These are phyloP conservation scores for Aspergillus ochraceoroseus DNA, from an alignment of 2,329 filamentous ascomycete genomes.

Conservation along the genomic window DNA sequence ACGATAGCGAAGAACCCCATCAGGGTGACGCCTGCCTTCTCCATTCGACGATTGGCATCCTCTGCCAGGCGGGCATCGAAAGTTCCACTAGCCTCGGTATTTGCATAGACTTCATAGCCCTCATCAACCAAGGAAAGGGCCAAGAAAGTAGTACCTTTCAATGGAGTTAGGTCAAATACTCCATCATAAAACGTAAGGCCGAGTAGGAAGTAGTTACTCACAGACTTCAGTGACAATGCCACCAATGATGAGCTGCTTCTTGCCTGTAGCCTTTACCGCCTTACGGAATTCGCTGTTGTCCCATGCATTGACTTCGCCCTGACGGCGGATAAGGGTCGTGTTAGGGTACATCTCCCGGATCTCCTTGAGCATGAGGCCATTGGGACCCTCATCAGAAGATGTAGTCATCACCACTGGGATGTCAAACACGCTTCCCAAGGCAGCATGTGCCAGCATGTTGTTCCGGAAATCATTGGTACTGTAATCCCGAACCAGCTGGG, in stretches of 20 bases:
- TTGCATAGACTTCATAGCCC: slow-evolving; percentile 69
- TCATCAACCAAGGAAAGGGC: slow-evolving; percentile 65
- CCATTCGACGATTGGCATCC: slow-evolving; percentile 63
- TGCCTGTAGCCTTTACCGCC: slow-evolving; percentile 60
- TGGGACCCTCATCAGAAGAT: slow-evolving; percentile 64
- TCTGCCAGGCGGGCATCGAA: slow-evolving; percentile 47
- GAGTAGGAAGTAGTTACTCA: slow-evolving; percentile 24
- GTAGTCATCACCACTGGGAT: slow-evolving; percentile 66
- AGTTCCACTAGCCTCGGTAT: slow-evolving; percentile 66
- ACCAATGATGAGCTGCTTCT: slow-evolving; percentile 64
- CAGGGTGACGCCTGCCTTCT: slow-evolving; percentile 56
- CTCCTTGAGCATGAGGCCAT: slow-evolving; percentile 65
- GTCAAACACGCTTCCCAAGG: slow-evolving; percentile 61
- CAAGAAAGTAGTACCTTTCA: slow-evolving; percentile 60
- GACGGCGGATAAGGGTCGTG: slow-evolving; percentile 60
- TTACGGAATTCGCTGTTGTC: slow-evolving; percentile 65
- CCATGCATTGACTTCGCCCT: slow-evolving; percentile 73
- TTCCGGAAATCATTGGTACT: slow-evolving; percentile 61
- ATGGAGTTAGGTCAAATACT: no score
- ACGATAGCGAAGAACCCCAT: slow-evolving; percentile 57
- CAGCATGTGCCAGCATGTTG: slow-evolving; percentile 63
- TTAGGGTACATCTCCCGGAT: slow-evolving; percentile 63
- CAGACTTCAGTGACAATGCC: slow-evolving; percentile 73
- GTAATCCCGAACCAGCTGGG: slow-evolving; percentile 58
- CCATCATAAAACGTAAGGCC: background rate